Conservation (phyloP, 2,329 filamentous ascomycete genomes). For the Pseudocercospora cruenta region DNA sequence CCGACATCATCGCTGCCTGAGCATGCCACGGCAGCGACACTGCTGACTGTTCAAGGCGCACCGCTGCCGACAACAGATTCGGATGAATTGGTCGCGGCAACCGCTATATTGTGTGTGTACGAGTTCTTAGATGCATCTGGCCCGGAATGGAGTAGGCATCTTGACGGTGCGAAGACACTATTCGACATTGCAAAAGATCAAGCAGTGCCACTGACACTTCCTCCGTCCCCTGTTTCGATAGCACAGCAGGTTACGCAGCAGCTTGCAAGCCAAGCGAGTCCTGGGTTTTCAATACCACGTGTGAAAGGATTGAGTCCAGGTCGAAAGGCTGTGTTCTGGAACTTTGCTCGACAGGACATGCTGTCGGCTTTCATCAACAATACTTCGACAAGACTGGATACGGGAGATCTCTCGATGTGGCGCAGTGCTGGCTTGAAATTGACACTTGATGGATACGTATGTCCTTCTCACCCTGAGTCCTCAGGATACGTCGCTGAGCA, state of each 20-base stretch:
- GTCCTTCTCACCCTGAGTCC: conserved; percentile 52
- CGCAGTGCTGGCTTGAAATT: conserved; percentile 65
- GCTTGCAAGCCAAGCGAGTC: conserved; percentile 14
- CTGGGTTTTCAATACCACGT: conserved; percentile 6
- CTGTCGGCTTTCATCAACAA: conserved; percentile 67
- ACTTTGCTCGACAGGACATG: conserved; percentile 68
- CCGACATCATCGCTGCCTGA: conserved; percentile 34
- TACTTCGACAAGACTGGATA: conserved; percentile 62
- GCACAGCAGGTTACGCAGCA: conserved; percentile 28
- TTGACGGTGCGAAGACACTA: conserved; percentile 67
- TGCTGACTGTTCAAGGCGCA: conserved; percentile 26
- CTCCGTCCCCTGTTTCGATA: conserved; percentile 42
- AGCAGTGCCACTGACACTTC: conserved; percentile 51
- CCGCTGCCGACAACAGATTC: conserved; percentile 47
- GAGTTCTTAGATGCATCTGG: conserved; percentile 69
- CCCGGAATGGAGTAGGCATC: conserved; percentile 65
- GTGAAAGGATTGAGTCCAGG: conserved; percentile 54
- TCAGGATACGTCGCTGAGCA: conserved; percentile 45
- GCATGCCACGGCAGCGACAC: conserved; percentile 28
- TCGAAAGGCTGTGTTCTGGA: conserved; percentile 67
- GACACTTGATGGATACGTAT: conserved; percentile 57
- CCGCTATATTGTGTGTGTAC: conserved; percentile 68
- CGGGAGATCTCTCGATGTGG: conserved; percentile 66
- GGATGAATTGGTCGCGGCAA: conserved; percentile 66
- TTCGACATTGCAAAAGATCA: conserved; percentile 59